phyloP scores from a whole-genome alignment of 2,329 filamentous ascomycete species.

The Fusarium bulbicola region DNA sequence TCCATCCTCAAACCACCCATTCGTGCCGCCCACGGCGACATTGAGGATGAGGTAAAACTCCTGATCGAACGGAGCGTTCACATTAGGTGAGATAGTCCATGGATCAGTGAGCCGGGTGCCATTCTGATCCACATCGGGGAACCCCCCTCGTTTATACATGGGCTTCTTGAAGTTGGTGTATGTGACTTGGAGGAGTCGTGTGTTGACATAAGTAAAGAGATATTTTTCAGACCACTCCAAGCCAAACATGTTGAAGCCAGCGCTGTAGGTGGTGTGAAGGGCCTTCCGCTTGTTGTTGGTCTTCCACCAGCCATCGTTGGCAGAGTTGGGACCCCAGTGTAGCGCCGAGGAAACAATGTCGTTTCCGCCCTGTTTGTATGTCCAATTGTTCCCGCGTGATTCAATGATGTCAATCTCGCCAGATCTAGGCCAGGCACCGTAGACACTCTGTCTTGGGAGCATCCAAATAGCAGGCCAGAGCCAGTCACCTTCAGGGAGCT shows the following conservation, averaged over 20 bases:
- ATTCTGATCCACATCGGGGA: slow-evolving; percentile 71
- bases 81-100: slow-evolving; percentile 69
- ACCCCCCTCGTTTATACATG: slow-evolving; percentile 75
- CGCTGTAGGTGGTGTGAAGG: slow-evolving; percentile 77
- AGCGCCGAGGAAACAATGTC: slow-evolving; percentile 81
- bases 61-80: slow-evolving; percentile 78
- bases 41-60: slow-evolving; percentile 81
- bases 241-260: slow-evolving; percentile 78
- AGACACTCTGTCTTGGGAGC: slow-evolving; percentile 76
- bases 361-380: slow-evolving; percentile 79
- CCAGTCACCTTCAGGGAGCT: slow-evolving; percentile 82
- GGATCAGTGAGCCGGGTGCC: slow-evolving; percentile 70
- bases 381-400: slow-evolving; percentile 83
- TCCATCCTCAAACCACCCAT: slow-evolving; percentile 85
- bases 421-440: slow-evolving; percentile 80
- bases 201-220: slow-evolving; percentile 87
- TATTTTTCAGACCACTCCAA: slow-evolving; percentile 91
- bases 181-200: slow-evolving; percentile 79
- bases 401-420: slow-evolving; percentile 88
- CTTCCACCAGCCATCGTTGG: slow-evolving; percentile 82
- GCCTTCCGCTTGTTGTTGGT: slow-evolving; percentile 81
- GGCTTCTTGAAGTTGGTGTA: slow-evolving; percentile 78
- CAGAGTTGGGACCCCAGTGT: slow-evolving; percentile 80
- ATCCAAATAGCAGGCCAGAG: slow-evolving; percentile 95
- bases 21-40: slow-evolving; percentile 78